These are phyloP conservation scores for Prosopis cineraria DNA, from an alignment of 306 rosid species.

Conservation along the genomic window DNA sequence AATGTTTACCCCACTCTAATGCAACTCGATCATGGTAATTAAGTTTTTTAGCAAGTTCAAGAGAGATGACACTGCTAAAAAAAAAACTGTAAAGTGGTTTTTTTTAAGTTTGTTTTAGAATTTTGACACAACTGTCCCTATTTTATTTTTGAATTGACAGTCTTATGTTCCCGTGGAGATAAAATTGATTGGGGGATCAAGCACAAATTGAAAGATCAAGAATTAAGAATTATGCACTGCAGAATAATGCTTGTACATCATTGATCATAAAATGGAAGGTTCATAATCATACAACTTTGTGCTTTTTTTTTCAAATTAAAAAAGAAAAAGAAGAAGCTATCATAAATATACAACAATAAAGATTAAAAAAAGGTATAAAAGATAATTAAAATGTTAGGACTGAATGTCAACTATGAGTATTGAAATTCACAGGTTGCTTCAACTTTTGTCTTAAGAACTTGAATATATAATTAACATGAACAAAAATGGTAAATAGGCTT, in stretches of 20 bases:
- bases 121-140: background rate
- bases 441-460: background rate
- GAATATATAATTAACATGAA: no score
- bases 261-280: background rate
- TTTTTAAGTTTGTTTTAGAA: no score
- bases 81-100: no score
- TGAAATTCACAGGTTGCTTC: background rate
- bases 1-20: no score
- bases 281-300: background rate
- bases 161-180: background rate
- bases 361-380: background rate
- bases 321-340: background rate
- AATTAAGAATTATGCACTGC: no score
- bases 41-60: no score
- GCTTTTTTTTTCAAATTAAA: background rate
- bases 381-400: background rate
- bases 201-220: no score
- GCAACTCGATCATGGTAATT: no score
- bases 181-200: background rate
- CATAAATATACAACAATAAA: background rate
- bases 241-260: background rate
- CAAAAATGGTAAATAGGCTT: no score
- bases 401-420: background rate
- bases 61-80: no score
- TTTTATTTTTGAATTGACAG: background rate